These are phyloP conservation scores for Kingdonia uniflora DNA, from an alignment of 164 flowering plant species.

Conservation along the genomic window DNA sequence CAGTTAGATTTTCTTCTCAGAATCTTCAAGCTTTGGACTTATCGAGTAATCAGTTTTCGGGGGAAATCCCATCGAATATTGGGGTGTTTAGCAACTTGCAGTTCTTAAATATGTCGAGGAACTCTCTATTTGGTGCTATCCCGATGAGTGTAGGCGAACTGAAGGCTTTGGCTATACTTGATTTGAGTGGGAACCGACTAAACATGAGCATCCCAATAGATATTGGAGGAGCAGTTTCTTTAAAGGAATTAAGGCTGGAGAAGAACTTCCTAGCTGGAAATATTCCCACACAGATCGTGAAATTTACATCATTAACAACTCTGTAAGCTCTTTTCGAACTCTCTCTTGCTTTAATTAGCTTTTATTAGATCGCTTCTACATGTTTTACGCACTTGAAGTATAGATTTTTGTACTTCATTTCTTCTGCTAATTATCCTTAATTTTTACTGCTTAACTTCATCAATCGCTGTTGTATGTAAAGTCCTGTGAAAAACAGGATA, in stretches of 20 bases:
- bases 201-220: constrained; percentile 68
- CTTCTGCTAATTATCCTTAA: background rate
- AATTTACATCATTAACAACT: constrained; percentile 45
- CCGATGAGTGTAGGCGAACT: constrained; percentile 59
- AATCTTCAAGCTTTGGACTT: constrained; percentile 48
- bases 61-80: constrained; percentile 36
- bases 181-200: constrained; percentile 59
- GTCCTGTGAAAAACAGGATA: no score
- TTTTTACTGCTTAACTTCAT: background rate
- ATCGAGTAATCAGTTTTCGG: constrained; percentile 57
- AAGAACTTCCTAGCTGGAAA: constrained; percentile 41
- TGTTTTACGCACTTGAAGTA: background rate
- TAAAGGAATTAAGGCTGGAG: constrained; percentile 56
- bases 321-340: constrained; percentile 44
- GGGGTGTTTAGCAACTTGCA: constrained; percentile 48
- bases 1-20: constrained; percentile 16
- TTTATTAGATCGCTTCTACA: background rate
- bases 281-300: constrained; percentile 52
- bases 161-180: constrained; percentile 44
- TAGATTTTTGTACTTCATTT: background rate
- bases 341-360: background rate
- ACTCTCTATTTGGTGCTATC: constrained; percentile 49
- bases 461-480: no score
- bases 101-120: constrained; percentile 53
- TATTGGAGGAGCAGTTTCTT: constrained; percentile 50